Evolutionary conservation across 164 flowering plant genomes (phyloP), one percentile per base, ranked within the genome.

Genomic region (Vitis rupestris): DNA sequence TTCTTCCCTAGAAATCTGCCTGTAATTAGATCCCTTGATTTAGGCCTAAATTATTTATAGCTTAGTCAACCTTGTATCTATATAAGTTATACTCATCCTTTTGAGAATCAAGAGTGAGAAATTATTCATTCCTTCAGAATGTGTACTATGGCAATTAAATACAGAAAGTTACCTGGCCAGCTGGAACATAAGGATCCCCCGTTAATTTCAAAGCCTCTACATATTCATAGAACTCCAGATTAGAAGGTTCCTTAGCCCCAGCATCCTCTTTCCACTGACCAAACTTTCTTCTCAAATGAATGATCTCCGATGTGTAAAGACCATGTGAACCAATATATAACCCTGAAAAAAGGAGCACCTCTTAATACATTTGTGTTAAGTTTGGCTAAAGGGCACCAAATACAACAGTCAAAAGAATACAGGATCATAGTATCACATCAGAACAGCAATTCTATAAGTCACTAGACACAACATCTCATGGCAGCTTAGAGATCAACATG

Each of bases 151-250:
- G 31, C 37, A 50, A 61, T 29, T 16, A 14, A 67, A 5, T 37
- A 31, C 57, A 48, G 10, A 51, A 48, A 31, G 63, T 70, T 74
- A 95, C 99, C 97, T 93, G 89, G 59, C 99, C 99, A 65, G 98
- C 99, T 15, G 99, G 99, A 31, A 93, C 88, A 83, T 86, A 84
- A 70, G 90, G 92, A 84, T 95, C 98, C 68, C 99, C 99, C 47
- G 93, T 93, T 64, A 95, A 59, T 75, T 95, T 95, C 56, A 87
- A 61, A 63, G 99, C 99, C 79, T 95, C 99, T 59, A 95, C 98
- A 79, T 95, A 95, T 78, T 95, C 99, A 80, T 93, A 95, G 77
- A 95, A 91, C 75, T 93, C 95, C 56, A 91, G 79, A 80, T 79
- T 75, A 16, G 84, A 68, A 55, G 81, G 71, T 69, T 85, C 81